These are phyloP conservation scores for Stagonosporopsis vannaccii DNA, from an alignment of 2,329 filamentous ascomycete species.

Conservation along the genomic window DNA sequence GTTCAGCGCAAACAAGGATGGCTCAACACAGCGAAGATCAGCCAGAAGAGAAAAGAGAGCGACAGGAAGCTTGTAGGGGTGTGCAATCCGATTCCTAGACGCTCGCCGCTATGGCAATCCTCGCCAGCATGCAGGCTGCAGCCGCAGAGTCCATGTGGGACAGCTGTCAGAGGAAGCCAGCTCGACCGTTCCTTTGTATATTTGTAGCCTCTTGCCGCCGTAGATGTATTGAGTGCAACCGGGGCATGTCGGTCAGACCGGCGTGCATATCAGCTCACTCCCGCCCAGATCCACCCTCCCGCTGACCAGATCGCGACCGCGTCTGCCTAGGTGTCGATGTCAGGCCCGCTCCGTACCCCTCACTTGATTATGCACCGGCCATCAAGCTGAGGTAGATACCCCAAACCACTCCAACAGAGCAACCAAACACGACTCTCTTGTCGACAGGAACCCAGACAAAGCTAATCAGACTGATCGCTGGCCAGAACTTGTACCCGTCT, in stretches of 20 bases:
- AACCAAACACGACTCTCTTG: slow-evolving; percentile 73
- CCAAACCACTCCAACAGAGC: slow-evolving; percentile 75
- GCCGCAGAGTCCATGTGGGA: slow-evolving; percentile 3
- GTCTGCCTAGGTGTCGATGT: background rate
- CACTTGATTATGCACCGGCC: slow-evolving; percentile 37
- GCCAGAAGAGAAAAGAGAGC: slow-evolving; percentile 5
- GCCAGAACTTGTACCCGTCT: slow-evolving; percentile 78
- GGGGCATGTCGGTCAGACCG: slow-evolving; percentile 6
- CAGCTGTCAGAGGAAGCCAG: slow-evolving; percentile 9
- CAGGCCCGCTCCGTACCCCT: background rate
- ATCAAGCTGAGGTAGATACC: slow-evolving; percentile 76
- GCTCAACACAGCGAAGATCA: slow-evolving; percentile 1
- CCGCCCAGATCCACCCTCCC: slow-evolving; percentile 1
- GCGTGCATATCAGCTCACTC: slow-evolving; percentile 10
- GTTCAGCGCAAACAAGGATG: slow-evolving; percentile 1
- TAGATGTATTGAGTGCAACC: background rate
- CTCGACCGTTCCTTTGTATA: background rate
- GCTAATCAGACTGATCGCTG: slow-evolving; percentile 72
- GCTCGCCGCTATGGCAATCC: slow-evolving; percentile 1
- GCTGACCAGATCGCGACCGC: background rate
- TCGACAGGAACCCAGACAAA: slow-evolving; percentile 77
- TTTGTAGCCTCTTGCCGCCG: slow-evolving; percentile 4
- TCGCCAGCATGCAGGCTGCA: slow-evolving; percentile 3
- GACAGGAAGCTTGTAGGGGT: slow-evolving; percentile 7
- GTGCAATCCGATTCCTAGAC: slow-evolving; percentile 1